Percentiles rank a stretch among this genome's conserved stretches.
These are phyloP conservation scores for Cudoniella acicularis DNA, from an alignment of 495 filamentous ascomycete genomes.

Conservation along the genomic window DNA sequence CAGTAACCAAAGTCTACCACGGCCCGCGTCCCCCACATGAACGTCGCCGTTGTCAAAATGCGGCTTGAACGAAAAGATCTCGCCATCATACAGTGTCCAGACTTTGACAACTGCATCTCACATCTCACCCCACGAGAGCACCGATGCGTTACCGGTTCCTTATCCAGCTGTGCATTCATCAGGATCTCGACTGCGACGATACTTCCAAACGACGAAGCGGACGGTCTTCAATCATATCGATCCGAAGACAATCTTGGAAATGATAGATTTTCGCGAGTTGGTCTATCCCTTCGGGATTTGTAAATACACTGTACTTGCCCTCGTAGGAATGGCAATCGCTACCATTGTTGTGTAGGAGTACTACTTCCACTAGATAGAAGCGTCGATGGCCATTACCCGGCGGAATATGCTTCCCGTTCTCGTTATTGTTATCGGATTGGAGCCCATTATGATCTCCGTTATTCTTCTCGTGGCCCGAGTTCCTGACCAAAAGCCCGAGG, in stretches of 20 bases:
- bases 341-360: conserved; percentile 3
- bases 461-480: conserved; percentile 1
- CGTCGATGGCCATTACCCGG: conserved; percentile 1
- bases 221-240: not conserved
- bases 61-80: not conserved
- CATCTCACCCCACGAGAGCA: too few species aligned
- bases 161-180: too few species aligned
- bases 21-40: not conserved
- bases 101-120: not conserved
- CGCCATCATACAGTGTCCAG: not conserved
- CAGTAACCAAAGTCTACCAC: not conserved
- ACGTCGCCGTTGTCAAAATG: not conserved
- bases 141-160: too few species aligned
- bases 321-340: not conserved
- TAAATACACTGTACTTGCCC: conserved; percentile 4
- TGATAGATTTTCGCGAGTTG: not conserved
- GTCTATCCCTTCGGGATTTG: conserved; percentile 1
- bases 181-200: not conserved
- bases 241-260: not conserved
- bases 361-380: conserved; percentile 3
- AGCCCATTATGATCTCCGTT: conserved; percentile 2
- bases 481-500: not conserved
- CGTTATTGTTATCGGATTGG: conserved; percentile 1
- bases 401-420: conserved; percentile 2
- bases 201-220: not conserved